A percentile compares a stretch with the other conserved stretches of the same genome.
phyloP scores from a whole-genome alignment of 305 asterid genomes.

The Rubia tinctorum region DNA sequence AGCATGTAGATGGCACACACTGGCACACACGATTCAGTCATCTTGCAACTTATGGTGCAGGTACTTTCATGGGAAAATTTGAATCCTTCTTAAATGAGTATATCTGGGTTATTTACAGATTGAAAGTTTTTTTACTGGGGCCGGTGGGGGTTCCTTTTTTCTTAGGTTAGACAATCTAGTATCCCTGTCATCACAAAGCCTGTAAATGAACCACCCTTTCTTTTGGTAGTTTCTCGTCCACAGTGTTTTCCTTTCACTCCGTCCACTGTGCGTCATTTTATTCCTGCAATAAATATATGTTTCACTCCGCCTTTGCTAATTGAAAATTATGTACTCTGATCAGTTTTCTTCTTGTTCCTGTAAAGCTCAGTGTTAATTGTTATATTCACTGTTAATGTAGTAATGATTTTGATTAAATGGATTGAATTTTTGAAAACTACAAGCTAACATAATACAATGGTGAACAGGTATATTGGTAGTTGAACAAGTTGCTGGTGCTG shows the following conservation, averaged over 20 bases:
- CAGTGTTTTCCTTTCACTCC: too few species aligned
- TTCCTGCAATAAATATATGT: too few species aligned
- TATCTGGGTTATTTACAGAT: background rate
- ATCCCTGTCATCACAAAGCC: too few species aligned
- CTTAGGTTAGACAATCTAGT: background rate
- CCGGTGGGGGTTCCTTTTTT: too few species aligned
- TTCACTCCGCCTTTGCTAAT: too few species aligned
- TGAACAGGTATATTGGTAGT: background rate
- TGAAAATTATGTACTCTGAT: too few species aligned
- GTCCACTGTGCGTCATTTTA: too few species aligned
- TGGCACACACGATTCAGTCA: conserved; percentile 97
- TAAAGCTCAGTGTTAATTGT: background rate
- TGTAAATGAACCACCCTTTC: too few species aligned
- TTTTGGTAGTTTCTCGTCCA: too few species aligned
- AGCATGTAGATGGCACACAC: conserved; percentile 79
- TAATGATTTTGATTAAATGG: conserved; percentile 2
- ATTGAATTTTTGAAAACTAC: background rate
- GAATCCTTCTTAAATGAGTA: background rate
- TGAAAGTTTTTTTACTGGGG: too few species aligned
- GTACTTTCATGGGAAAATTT: conserved; percentile 33
- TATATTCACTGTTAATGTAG: background rate
- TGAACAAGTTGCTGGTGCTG: background rate
- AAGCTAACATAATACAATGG: background rate
- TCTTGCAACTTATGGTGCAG: conserved; percentile 92
- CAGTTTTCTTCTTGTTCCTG: too few species aligned